Evolutionary conservation across 164 flowering plant species (phyloP), one percentile per base, ranked within the genome.

Genomic region (Cinnamomum chago): DNA sequence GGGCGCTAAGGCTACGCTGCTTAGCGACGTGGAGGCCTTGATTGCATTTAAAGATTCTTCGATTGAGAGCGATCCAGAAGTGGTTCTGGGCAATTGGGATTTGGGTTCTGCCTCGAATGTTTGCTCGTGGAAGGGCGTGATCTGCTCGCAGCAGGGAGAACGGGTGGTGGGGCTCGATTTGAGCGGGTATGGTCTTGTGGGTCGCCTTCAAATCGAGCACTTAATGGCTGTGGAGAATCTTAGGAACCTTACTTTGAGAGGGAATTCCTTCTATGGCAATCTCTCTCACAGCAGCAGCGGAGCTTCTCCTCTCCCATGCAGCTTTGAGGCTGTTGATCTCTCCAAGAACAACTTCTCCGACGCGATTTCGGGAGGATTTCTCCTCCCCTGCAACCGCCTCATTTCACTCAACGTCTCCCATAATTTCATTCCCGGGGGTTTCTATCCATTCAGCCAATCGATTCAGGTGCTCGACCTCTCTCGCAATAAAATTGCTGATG

Each of bases 81-180:
- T 77, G 0, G 72, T 81, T 25, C 75, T 92, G 27, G 15, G 65
- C 0, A 72, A 71, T 62, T 93, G 98, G 98, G 72, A 33, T 12
- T 1, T 81, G 13, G 28, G 62, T 50, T 76, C 89, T 68, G 17
- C 83, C 1, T 55, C n/a, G 60, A 69, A 1, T 52, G 86, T 88
- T 0, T 90, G 98, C 68, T 81, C 87, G 0, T 93, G 94, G 94
- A 72, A 58, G 3, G 98, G 95, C 13, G 85, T 93, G 47, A 67
- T 77, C 15, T 93, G 98, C 78, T 81, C 87, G n/a, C 12, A 52
- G 18, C 11, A 10, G 6, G 84, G 68, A 5, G 82, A 82, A 65
- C 80, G 72, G 9, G 90, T 89, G 12, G 73, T 68, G 3, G 74
- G 79, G 1, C 84, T 93, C 25, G 77, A 93, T 78, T 87, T 93